phyloP scores from a whole-genome alignment of 2,329 filamentous ascomycete species.

The Ophiostoma ips region DNA sequence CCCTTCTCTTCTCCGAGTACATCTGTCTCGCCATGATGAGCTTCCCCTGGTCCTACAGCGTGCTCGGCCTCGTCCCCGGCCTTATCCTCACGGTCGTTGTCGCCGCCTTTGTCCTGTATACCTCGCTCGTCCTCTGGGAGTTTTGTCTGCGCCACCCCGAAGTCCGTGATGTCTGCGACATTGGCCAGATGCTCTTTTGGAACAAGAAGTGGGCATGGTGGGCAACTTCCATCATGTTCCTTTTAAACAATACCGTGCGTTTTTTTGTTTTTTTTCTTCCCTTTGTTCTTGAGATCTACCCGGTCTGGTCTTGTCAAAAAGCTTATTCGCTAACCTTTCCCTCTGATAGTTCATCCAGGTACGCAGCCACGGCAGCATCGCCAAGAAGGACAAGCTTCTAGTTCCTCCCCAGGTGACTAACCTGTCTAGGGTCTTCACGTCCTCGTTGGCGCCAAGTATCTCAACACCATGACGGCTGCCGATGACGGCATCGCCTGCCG shows the following conservation, averaged over 20 bases:
- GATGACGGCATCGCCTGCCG: constrained; percentile 50
- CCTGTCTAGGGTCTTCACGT: constrained; percentile 57
- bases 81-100: constrained; percentile 71
- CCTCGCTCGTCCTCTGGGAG: constrained; percentile 50
- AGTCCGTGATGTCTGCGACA: constrained; percentile 83
- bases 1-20: constrained; percentile 84
- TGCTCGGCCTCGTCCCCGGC: constrained; percentile 75
- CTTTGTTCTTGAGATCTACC: too few relatives aligned
- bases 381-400: not conserved
- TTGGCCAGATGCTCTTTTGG: constrained; percentile 92
- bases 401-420: not conserved
- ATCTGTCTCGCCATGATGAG: constrained; percentile 91
- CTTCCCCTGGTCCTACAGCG: constrained; percentile 84
- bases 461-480: constrained; percentile 72
- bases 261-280: not conserved
- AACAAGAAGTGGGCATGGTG: constrained; percentile 61
- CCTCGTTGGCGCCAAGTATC: constrained; percentile 69
- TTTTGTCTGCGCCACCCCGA: constrained; percentile 87
- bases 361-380: not conserved
- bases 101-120: constrained; percentile 70
- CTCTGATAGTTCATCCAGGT: constrained; percentile 53
- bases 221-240: constrained; percentile 68
- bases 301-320: not conserved
- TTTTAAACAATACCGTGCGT: constrained; percentile 67
- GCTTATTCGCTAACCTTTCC: not conserved